Conservation (phyloP, 202 grass and related monocot genomes). For the Eragrostis tef region DNA sequence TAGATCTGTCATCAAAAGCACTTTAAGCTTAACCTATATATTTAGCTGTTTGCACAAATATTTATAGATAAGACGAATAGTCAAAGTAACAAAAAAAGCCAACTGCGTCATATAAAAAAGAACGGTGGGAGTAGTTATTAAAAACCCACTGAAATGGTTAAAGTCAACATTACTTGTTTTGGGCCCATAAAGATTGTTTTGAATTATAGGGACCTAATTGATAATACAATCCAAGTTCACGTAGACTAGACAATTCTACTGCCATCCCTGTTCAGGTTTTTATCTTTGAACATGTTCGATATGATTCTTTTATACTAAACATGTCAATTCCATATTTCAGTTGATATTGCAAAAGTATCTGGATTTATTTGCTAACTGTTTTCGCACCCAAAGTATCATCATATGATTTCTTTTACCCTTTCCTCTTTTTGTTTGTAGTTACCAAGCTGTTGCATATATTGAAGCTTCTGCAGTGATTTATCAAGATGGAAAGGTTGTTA, state of each 20-base stretch:
- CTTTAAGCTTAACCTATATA: too few species aligned
- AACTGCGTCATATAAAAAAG: too few species aligned
- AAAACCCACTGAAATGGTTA: background rate
- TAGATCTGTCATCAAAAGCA: too few species aligned
- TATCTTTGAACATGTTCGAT: background rate
- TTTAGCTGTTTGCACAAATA: too few species aligned
- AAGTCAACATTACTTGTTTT: background rate
- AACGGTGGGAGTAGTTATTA: too few species aligned
- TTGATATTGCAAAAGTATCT: conserved; percentile 25
- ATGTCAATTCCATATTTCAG: background rate
- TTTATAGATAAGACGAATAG: too few species aligned
- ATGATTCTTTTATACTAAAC: background rate
- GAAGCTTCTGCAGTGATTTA: conserved; percentile 96
- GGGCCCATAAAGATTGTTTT: background rate
- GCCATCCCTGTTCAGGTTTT: background rate
- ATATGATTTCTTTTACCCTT: conserved; percentile 40
- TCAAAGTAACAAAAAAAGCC: too few species aligned
- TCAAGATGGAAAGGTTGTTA: conserved; percentile 88
- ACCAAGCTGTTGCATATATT: conserved; percentile 97
- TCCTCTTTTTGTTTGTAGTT: conserved; percentile 68
- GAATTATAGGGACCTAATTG: background rate
- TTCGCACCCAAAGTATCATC: background rate
- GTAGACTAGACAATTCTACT: too few species aligned
- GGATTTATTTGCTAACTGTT: conserved; percentile 18
- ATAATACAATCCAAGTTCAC: background rate